Conservation (phyloP, 2,329 filamentous ascomycete genomes). For the Trichoderma semiorbis region DNA sequence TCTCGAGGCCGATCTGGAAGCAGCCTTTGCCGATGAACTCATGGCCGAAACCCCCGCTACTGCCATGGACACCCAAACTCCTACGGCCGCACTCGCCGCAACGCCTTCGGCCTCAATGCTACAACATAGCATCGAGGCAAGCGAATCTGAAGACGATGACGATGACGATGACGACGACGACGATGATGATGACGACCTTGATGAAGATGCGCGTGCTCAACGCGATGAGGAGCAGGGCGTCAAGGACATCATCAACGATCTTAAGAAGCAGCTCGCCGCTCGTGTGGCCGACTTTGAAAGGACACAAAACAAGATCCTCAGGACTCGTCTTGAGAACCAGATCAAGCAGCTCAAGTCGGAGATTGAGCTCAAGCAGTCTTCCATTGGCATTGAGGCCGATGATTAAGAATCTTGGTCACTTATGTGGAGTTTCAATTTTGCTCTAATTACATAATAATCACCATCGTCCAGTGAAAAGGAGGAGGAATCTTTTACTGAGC, state of each 20-base stretch:
- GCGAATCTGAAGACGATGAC: constrained; percentile 40
- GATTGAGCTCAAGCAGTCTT: constrained; percentile 44
- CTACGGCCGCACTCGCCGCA: constrained; percentile 41
- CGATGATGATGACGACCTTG: constrained; percentile 48
- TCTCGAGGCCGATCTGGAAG: constrained; percentile 54
- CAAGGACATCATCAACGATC: constrained; percentile 51
- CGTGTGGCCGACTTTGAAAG: constrained; percentile 44
- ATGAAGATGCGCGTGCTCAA: constrained; percentile 50
- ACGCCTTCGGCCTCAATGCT: constrained; percentile 40
- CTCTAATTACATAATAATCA: not conserved
- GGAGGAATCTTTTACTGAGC: not conserved
- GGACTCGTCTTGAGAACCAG: constrained; percentile 46
- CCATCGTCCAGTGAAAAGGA: not conserved
- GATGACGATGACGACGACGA: constrained; percentile 41
- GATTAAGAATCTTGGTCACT: constrained; percentile 25
- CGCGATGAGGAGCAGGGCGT: constrained; percentile 52
- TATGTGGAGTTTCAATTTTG: not conserved
- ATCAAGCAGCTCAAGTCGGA: constrained; percentile 47
- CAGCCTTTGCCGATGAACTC: constrained; percentile 46
- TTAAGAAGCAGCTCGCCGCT: constrained; percentile 48
- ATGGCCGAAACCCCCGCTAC: constrained; percentile 42
- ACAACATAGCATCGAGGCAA: constrained; percentile 45
- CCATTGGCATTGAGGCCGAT: constrained; percentile 40
- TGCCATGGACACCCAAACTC: constrained; percentile 43
- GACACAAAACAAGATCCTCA: constrained; percentile 47